Evolutionary conservation across 2,329 filamentous ascomycete genomes (phyloP).

Genomic region (Colletotrichum sp.): DNA sequence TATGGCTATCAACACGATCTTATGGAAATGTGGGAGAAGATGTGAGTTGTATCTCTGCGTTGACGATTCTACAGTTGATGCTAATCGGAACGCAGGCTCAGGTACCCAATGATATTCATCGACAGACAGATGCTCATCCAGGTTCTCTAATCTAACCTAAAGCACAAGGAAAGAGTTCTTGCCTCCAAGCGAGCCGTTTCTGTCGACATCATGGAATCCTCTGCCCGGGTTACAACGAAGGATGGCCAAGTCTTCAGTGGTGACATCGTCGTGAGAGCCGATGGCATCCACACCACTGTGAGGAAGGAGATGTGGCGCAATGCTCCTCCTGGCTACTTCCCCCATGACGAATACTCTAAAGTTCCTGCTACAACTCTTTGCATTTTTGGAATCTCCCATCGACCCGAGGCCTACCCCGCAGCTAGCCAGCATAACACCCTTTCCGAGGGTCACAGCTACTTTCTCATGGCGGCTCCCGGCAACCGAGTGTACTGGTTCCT

Average conservation of each 20-base stretch:
- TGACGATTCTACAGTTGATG: neutral
- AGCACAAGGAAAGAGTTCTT: conserved; percentile 28
- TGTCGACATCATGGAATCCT: conserved; percentile 1
- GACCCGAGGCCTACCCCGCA: neutral
- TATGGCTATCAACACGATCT: neutral
- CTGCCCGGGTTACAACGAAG: conserved; percentile 31
- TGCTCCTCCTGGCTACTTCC: conserved; percentile 27
- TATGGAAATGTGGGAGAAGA: neutral
- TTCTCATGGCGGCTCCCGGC: conserved; percentile 33
- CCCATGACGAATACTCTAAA: conserved; percentile 17
- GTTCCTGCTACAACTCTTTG: conserved; percentile 24
- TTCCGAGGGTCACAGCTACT: conserved; percentile 25
- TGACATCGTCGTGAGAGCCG: conserved; percentile 40
- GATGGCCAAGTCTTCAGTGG: conserved; percentile 34
- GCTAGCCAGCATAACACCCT: neutral
- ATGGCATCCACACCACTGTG: conserved; percentile 43
- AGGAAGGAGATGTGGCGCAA: conserved; percentile 33
- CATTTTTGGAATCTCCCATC: conserved; percentile 41
- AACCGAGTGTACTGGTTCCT: conserved; percentile 40
- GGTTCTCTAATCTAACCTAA: conserved; percentile 35
- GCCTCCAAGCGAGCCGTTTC: conserved; percentile 9
- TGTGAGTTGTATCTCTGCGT: neutral
- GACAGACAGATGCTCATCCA: conserved; percentile 41
- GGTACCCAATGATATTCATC: conserved; percentile 36
- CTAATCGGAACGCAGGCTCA: conserved; percentile 12